A percentile compares a stretch with the other conserved stretches of the same genome.
phyloP scores from a whole-genome alignment of 495 filamentous ascomycete species.

The Penicillium pulvis region DNA sequence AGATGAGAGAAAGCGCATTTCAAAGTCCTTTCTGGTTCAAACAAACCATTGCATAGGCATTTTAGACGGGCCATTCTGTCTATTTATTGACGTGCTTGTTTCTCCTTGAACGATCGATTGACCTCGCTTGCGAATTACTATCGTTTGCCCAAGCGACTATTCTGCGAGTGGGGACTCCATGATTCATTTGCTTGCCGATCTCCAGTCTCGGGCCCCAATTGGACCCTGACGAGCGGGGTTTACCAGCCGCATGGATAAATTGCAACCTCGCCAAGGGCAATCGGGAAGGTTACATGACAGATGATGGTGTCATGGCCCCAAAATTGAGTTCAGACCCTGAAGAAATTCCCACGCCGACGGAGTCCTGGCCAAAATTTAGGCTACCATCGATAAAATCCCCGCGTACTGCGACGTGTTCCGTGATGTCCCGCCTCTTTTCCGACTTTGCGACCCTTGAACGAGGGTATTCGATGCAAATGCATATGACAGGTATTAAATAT shows the following conservation, averaged over 20 bases:
- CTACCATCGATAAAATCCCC: no score
- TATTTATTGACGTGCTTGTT: background rate
- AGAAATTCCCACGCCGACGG: constrained; percentile 1
- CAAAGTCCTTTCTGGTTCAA: background rate
- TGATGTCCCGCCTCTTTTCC: no score
- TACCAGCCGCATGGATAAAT: background rate
- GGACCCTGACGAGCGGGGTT: constrained; percentile 7
- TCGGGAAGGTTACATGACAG: constrained; percentile 19
- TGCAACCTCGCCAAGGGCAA: constrained; percentile 23
- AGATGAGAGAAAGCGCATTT: constrained; percentile 15
- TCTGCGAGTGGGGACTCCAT: background rate
- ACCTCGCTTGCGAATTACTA: background rate
- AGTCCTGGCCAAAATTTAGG: background rate
- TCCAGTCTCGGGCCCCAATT: constrained; percentile 4
- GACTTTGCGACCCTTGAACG: no score
- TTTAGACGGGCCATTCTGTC: background rate
- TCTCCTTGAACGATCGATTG: background rate
- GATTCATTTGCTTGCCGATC: background rate
- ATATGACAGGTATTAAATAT: no score
- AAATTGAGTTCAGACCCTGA: background rate
- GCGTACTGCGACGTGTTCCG: no score
- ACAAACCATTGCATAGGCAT: background rate
- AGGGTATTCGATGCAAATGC: no score
- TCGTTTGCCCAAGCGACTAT: background rate
- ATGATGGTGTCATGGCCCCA: background rate